Base-by-base conservation (phyloP, 208 protist genomes). In the Leishmania lainsoni region DNA sequence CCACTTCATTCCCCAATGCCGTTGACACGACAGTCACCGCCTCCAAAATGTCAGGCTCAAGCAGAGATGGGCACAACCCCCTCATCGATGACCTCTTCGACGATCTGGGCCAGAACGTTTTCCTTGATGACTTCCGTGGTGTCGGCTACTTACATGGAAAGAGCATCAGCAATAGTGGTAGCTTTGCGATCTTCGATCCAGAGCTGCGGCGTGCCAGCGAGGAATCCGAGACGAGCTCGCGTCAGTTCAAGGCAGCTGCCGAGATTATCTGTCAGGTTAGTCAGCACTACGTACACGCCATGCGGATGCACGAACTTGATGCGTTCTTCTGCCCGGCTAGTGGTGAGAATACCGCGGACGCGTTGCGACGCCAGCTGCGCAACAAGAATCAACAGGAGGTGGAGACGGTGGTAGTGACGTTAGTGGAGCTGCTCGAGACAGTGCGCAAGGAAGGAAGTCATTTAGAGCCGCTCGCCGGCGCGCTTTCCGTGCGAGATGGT, bases 351-450 rank as follows among this genome's bases (percentile, higher is more conserved):
- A 29, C 80, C 26, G 88, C 91, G 69, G 72, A 83, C 14, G 72
- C 63, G 52, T 68, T 91, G 14, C 78, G 75, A 5, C 79, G 81
- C 8, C 39, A 74, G 61, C 75, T 93, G 8, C 0, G 17, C 12
- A 78, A 59, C 9, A 90, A 84, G 70, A 75, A 69, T 17, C 71
- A 56, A 29, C 63, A 81, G 51, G 87, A 93, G 77, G 54, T 87
- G 45, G 75, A 86, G 26, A 51, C 52, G 54, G 75, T 93, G 22
- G 84, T 93, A 35, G n/a, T 87, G 22, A 42, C 81, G 20, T 51
- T 93, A 42, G 69, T 91, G 66, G 87, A 93, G 63, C 80, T 93
- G 54, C 76, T 93, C 0, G 87, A 93, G 81, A 83, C 88, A 0
- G 80, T 89, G 42, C 86, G 87, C 32, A 74, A 83, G 29, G 75